phyloP scores from a whole-genome alignment of 2,329 filamentous ascomycete species.

The Sporothrix inflata region DNA sequence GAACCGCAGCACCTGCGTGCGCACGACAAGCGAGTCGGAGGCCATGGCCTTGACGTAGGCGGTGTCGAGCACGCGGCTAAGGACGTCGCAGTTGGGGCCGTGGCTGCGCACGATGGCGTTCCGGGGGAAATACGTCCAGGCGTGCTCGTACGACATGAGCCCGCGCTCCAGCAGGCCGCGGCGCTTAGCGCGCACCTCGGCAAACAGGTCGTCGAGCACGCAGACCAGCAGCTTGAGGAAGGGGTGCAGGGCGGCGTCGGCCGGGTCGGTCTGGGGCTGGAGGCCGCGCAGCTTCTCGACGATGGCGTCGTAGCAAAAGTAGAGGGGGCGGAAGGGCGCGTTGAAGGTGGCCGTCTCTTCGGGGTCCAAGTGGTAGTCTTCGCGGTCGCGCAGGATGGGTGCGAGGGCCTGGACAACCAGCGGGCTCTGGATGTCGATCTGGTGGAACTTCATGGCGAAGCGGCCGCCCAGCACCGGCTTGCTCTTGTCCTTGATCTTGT shows the following conservation, averaged over 20 bases:
- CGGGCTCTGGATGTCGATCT: constrained; percentile 49
- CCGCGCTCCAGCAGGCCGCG: constrained; percentile 43
- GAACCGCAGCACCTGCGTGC: constrained; percentile 44
- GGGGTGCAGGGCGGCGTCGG: constrained; percentile 40
- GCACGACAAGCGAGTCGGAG: constrained; percentile 37
- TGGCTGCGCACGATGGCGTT: constrained; percentile 46
- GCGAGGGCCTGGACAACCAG: constrained; percentile 48
- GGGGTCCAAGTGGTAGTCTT: constrained; percentile 46
- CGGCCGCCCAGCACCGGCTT: constrained; percentile 47
- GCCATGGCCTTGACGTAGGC: constrained; percentile 36
- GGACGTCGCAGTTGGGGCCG: constrained; percentile 46
- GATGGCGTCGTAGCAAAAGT: constrained; percentile 51
- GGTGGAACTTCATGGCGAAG: constrained; percentile 47
- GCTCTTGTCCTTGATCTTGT: constrained; percentile 49
- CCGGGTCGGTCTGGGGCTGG: constrained; percentile 18
- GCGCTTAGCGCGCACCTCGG: constrained; percentile 44
- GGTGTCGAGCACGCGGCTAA: constrained; percentile 46
- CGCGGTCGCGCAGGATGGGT: constrained; percentile 47
- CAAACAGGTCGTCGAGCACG: constrained; percentile 50
- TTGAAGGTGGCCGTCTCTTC: constrained; percentile 45
- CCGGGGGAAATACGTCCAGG: constrained; percentile 51
- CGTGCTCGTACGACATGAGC: constrained; percentile 47
- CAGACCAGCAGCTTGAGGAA: constrained; percentile 48
- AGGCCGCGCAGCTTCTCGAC: constrained; percentile 40
- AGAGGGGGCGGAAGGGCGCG: constrained; percentile 48